A percentile compares a stretch with the other conserved stretches of the same genome.
These are phyloP conservation scores for Takashimella tepidaria DNA, from an alignment of 1,284 basidiomycete species.

Conservation along the genomic window DNA sequence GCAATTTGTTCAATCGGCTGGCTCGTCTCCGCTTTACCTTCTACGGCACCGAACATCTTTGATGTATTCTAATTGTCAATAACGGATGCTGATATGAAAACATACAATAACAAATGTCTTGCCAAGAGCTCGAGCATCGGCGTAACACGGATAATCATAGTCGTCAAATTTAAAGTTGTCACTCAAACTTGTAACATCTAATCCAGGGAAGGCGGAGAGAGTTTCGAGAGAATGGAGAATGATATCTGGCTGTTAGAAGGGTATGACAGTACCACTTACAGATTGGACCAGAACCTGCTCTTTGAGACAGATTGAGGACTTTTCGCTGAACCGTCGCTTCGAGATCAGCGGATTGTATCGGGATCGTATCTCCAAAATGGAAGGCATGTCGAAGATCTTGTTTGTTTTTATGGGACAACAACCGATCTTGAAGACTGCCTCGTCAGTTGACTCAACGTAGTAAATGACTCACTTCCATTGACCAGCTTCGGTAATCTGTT, in stretches of 20 bases:
- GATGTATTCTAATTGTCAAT: slow-evolving; percentile 33
- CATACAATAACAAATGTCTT: slow-evolving; percentile 31
- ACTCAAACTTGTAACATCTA: slow-evolving; percentile 17
- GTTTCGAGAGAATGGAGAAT: slow-evolving; percentile 26
- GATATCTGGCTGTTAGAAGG: slow-evolving; percentile 19
- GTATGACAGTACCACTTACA: slow-evolving; percentile 18
- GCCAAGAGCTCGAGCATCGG: slow-evolving; percentile 16
- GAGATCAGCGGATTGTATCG: slow-evolving; percentile 16
- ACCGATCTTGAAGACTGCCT: slow-evolving; percentile 34
- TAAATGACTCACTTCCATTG: slow-evolving; percentile 37
- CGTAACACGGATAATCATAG: slow-evolving; percentile 21
- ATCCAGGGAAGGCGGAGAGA: slow-evolving; percentile 13
- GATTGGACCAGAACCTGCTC: slow-evolving; percentile 30
- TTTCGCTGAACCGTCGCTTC: slow-evolving; percentile 18
- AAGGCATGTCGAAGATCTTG: slow-evolving; percentile 23
- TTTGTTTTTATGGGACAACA: slow-evolving; percentile 24
- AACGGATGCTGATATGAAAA: background rate
- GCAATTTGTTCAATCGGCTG: slow-evolving; percentile 22
- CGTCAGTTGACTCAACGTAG: background rate
- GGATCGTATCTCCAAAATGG: slow-evolving; percentile 28
- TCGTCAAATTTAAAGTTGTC: slow-evolving; percentile 16
- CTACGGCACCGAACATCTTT: slow-evolving; percentile 31
- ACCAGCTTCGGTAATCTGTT: slow-evolving; percentile 28
- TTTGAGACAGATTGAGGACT: slow-evolving; percentile 23
- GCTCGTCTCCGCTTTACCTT: slow-evolving; percentile 13